Conservation (phyloP, 2,329 filamentous ascomycete genomes). For the Verticillium dahliae region DNA sequence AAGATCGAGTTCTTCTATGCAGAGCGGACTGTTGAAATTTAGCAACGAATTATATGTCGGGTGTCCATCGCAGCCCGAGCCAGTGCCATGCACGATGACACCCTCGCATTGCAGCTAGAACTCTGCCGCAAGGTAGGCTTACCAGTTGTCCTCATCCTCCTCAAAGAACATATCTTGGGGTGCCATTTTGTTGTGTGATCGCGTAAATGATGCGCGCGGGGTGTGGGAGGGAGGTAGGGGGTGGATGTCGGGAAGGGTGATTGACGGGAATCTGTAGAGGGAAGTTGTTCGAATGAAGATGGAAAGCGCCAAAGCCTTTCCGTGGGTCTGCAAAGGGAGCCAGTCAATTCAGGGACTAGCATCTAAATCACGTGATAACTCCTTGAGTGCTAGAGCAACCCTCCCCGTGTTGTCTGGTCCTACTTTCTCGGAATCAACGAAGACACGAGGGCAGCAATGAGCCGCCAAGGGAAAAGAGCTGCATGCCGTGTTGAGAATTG, state of each 20-base stretch:
- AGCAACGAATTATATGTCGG: slow-evolving; percentile 14
- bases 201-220: not conserved
- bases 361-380: not conserved
- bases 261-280: not conserved
- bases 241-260: not conserved
- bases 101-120: not conserved
- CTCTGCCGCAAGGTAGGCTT: slow-evolving; percentile 19
- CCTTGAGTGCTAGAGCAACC: not conserved
- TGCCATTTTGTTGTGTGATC: slow-evolving; percentile 42
- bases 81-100: not conserved
- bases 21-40: slow-evolving; percentile 66
- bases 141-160: slow-evolving; percentile 66
- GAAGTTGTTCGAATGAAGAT: slow-evolving; percentile 3
- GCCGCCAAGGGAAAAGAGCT: not conserved
- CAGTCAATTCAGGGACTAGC: not conserved
- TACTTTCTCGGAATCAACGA: not conserved
- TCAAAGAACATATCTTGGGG: slow-evolving; percentile 67
- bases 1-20: slow-evolving; percentile 97
- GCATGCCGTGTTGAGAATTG: no score
- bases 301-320: slow-evolving; percentile 5
- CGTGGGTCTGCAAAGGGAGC: not conserved
- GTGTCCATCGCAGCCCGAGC: slow-evolving; percentile 1
- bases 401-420: not conserved
- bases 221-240: not conserved
- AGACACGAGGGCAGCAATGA: not conserved